Conservation (phyloP, 2,329 filamentous ascomycete species). For the Alternaria sp. region DNA sequence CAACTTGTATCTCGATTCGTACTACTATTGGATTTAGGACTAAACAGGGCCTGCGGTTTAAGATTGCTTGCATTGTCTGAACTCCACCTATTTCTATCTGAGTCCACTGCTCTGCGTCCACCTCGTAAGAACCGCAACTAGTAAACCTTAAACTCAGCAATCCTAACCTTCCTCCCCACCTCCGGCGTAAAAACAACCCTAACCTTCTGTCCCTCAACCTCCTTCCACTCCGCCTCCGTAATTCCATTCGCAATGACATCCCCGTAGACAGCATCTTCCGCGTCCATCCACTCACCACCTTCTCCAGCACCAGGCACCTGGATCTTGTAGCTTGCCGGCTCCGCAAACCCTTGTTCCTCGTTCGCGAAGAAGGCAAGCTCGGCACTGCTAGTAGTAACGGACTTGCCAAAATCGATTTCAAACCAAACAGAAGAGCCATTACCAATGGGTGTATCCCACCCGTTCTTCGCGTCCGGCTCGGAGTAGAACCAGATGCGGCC, state of each 20-base stretch:
- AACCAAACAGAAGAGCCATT: slow-evolving; percentile 45
- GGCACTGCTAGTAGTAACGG: slow-evolving; percentile 35
- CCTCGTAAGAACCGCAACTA: too few relatives aligned
- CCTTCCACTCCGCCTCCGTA: slow-evolving; percentile 41
- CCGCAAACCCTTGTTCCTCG: slow-evolving; percentile 33
- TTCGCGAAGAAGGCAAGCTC: slow-evolving; percentile 49
- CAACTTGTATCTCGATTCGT: too few relatives aligned
- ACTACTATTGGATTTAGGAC: too few relatives aligned
- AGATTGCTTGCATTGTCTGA: too few relatives aligned
- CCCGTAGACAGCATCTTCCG: slow-evolving; percentile 25
- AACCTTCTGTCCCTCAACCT: slow-evolving; percentile 30
- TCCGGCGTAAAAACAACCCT: slow-evolving; percentile 44
- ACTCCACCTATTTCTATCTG: too few relatives aligned
- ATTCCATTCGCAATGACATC: slow-evolving; percentile 47
- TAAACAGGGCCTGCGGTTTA: too few relatives aligned
- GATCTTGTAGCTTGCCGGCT: slow-evolving; percentile 38
- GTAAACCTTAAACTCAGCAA: slow-evolving; percentile 51
- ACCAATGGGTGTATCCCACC: slow-evolving; percentile 45
- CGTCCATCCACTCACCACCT: slow-evolving; percentile 37
- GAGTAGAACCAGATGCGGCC: slow-evolving; percentile 51
- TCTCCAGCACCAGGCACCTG: slow-evolving; percentile 23
- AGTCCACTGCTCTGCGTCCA: too few relatives aligned
- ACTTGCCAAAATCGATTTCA: slow-evolving; percentile 45
- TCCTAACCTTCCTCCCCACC: slow-evolving; percentile 38
- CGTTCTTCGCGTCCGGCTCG: slow-evolving; percentile 45